Percentiles rank a stretch among this genome's conserved stretches.
These are phyloP conservation scores for Debaryomyces sp. DNA, from an alignment of 1,139 yeast species.

Conservation along the genomic window DNA sequence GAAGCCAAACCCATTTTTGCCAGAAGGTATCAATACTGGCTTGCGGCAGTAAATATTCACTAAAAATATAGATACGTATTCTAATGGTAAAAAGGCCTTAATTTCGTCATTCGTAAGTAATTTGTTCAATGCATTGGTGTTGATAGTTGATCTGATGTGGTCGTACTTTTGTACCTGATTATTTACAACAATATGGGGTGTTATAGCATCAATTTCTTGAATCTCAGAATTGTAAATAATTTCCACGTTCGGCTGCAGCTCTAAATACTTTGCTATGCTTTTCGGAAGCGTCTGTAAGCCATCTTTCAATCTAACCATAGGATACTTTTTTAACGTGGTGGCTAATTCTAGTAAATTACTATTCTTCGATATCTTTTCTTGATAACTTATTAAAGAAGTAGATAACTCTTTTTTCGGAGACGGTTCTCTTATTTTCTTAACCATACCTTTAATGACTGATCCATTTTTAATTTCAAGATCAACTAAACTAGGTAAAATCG, in stretches of 20 bases:
- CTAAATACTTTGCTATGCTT: slow-evolving; percentile 38
- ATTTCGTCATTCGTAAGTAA: slow-evolving; percentile 21
- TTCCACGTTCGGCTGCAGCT: slow-evolving; percentile 40
- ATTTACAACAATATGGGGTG: not conserved
- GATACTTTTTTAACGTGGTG: slow-evolving; percentile 42
- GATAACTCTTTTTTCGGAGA: slow-evolving; percentile 17
- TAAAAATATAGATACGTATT: slow-evolving; percentile 58
- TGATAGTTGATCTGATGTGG: slow-evolving; percentile 62
- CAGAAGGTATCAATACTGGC: slow-evolving; percentile 42
- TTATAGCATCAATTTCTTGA: slow-evolving; percentile 19
- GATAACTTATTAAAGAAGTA: slow-evolving; percentile 28
- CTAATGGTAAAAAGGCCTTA: slow-evolving; percentile 28
- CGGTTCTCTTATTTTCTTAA: slow-evolving; percentile 15
- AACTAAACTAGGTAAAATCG: slow-evolving; percentile 56
- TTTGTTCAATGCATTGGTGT: slow-evolving; percentile 35
- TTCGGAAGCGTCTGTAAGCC: slow-evolving; percentile 60
- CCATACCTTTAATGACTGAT: slow-evolving; percentile 49
- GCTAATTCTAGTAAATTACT: slow-evolving; percentile 41
- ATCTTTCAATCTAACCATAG: slow-evolving; percentile 53
- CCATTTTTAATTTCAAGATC: slow-evolving; percentile 63
- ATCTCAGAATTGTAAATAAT: slow-evolving; percentile 31
- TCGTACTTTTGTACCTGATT: slow-evolving; percentile 32
- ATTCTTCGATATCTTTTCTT: slow-evolving; percentile 34
- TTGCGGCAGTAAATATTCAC: slow-evolving; percentile 54
- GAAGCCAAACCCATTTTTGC: slow-evolving; percentile 78